Evolutionary conservation across 163 green algal species (phyloP), one percentile per base, ranked within the genome.

Genomic region (Chlorella variabilis): DNA sequence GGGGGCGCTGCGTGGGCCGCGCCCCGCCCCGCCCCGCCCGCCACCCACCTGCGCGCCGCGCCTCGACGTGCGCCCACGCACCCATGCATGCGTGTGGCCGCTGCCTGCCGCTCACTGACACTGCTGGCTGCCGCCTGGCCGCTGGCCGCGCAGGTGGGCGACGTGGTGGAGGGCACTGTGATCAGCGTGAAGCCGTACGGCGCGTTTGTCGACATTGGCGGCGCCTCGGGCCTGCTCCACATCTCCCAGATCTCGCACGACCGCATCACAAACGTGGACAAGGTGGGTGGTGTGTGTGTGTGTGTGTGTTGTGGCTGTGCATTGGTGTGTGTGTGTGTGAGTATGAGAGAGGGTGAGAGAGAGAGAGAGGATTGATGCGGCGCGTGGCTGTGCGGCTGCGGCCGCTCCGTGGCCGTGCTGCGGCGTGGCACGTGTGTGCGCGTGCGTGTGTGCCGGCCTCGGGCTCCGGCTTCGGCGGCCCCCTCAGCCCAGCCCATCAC

Each of bases 201-300:
- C 71, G 97, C 96, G 18, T 99, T 99, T 71, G 85, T 99, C 15
- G 94, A 98, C 75, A 86, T 99, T 45, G 97, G 94, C 75, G 96
- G 94, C 41, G 79, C 96, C 67, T 95, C 89, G 34, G 97, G 96
- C 54, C 91, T 99, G 87, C 91, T 99, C 85, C 97, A 99, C 88
- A 96, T 99, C 84, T 97, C 88, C 81, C 96, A 99, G 88, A 97
- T 99, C 89, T 96, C 88, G 33, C 91, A 98, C 83, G 96, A 99
- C 80, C 91, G 93, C 69, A 91, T 99, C 78, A 89, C 90, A 25
- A 93, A 93, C 80, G 91, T 99, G 71, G 94, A 98, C 49, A 95
- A 97, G 66, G 91, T 98, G 36, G 81, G 95, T 25, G 83, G 11
- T 54, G 45, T 23, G 45, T 11, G 45, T n/a, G 45, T 11, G 45